Evolutionary conservation across 768 basidiomycete species (phyloP), one percentile per base, ranked within the genome.

Genomic region (Leucocoprinus sp.): DNA sequence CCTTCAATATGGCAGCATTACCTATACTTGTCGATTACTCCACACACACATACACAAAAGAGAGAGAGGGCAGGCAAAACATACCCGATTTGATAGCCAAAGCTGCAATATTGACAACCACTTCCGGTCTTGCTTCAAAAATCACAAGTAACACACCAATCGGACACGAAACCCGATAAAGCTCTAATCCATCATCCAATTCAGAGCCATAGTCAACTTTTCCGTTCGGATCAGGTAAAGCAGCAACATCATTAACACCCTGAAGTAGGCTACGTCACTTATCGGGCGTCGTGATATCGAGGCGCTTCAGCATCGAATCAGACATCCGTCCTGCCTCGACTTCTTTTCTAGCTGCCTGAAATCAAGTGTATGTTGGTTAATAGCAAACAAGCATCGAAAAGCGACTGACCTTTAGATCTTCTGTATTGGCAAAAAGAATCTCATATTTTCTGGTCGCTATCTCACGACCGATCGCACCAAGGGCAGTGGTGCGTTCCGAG

Each of bases 181-280:
- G 74, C 53, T 96, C 88, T 17, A 98, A 71, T 0, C 69, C 75
- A 46, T 92, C 86, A 57, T 93, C 93, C 27, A 99, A 70, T 56
- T 89, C 77, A n/a, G 80, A 80, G 1, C 96, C 92, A 61, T 96
- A 98, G 0, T 85, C 77, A 15, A 96, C 80, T 29, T 73, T 67
- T 4, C 91, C 93, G 3, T 82, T 93, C 2, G 96, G 95, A 60
- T 92, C 87, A 0, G 83, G 81, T 24, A 99, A 76, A 6, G 67
- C 62, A 23, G 89, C 89, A 17, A 99, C 95, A 55, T 96, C 93
- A 8, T 74, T 57, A 29, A 98, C 74, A 12, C 96, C 96, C 51
- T 89, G 80, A 4, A 97, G 71, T 90, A 98, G 95, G 0, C 87
- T 78, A 21, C 88, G 83, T 87, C 91, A 98, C 64, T 98, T 99